Conservation (phyloP, 345 rosid genomes). For the Microcos paniculata region DNA sequence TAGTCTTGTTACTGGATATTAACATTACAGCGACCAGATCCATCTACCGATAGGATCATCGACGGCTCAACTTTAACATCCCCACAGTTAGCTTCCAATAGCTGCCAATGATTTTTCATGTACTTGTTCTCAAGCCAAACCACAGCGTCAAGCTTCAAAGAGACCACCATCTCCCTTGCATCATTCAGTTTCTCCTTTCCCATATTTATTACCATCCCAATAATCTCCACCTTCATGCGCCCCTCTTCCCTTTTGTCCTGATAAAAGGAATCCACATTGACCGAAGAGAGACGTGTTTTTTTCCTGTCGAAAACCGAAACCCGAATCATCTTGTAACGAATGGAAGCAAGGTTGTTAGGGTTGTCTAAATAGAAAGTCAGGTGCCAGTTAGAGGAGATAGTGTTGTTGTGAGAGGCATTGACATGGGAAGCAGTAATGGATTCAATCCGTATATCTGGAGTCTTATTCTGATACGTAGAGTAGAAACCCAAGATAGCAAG, state of each 20-base stretch:
- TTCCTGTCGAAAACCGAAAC: neutral
- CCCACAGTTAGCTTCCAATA: neutral
- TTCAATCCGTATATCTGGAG: neutral
- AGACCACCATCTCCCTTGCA: neutral
- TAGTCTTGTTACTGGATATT: neutral
- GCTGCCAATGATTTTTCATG: neutral
- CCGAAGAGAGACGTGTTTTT: neutral
- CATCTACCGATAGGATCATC: neutral
- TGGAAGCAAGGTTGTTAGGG: neutral
- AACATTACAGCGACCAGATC: neutral
- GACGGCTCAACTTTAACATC: neutral
- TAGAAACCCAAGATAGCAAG: neutral
- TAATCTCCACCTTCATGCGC: neutral
- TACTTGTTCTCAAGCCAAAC: neutral
- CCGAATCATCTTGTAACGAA: neutral
- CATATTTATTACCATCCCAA: neutral
- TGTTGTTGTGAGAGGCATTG: neutral
- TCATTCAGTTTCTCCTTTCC: neutral
- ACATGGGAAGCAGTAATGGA: neutral
- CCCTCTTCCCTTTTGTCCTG: neutral
- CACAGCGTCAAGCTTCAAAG: neutral
- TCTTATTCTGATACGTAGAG: neutral
- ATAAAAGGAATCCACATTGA: neutral
- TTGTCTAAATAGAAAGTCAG: neutral
- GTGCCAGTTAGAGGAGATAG: neutral